Evolutionary conservation across 1,284 basidiomycete species (phyloP).

Genomic region (Cryptococcus jaspeensis): DNA sequence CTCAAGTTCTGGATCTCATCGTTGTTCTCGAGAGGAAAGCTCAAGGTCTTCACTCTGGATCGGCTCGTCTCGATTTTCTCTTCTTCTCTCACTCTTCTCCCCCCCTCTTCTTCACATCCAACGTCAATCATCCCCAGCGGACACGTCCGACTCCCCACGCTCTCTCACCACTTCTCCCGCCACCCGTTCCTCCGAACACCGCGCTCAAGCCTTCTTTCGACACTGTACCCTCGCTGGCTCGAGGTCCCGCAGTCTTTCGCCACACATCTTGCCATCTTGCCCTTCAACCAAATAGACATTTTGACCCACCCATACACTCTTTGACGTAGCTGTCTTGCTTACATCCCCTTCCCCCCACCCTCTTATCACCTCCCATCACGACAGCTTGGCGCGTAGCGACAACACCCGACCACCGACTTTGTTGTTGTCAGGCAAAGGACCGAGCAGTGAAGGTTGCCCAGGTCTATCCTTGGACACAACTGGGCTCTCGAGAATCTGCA

Average conservation of each 20-base stretch:
- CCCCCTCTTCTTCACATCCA: constrained; percentile 28
- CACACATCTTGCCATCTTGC: neutral
- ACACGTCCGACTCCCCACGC: constrained; percentile 72
- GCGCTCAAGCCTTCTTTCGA: neutral
- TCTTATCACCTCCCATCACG: neutral
- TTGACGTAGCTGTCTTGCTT: too few species aligned
- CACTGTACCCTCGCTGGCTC: constrained; percentile 1
- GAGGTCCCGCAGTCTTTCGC: neutral
- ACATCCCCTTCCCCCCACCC: too few species aligned
- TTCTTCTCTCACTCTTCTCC: constrained; percentile 69
- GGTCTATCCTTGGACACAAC: too few species aligned
- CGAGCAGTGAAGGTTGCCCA: too few species aligned
- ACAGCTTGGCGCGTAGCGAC: too few species aligned
- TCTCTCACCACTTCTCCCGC: constrained; percentile 49
- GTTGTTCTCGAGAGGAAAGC: too few species aligned
- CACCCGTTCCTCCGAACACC: neutral
- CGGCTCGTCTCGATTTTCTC: neutral
- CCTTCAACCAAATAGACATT: too few species aligned
- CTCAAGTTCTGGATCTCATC: too few species aligned
- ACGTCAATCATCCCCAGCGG: constrained; percentile 64
- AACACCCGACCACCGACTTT: too few species aligned
- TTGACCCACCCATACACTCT: too few species aligned
- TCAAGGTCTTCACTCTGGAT: neutral
- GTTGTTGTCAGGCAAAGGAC: too few species aligned
- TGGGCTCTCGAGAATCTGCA: too few species aligned